These are phyloP conservation scores for Alternaria brassicicola DNA, from an alignment of 2,329 filamentous ascomycete genomes.

Conservation along the genomic window DNA sequence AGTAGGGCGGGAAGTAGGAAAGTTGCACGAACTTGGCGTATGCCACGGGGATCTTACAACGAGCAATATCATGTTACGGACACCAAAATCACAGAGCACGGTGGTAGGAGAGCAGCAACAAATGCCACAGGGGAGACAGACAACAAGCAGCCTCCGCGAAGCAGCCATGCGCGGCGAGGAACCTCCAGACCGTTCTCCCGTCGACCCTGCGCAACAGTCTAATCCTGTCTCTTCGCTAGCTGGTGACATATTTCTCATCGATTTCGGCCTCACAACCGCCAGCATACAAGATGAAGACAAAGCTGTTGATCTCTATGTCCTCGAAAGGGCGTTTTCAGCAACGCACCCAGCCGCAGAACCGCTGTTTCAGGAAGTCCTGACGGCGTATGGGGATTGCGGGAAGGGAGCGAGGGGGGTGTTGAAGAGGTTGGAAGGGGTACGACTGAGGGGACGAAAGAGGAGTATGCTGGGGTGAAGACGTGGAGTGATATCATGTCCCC, in stretches of 20 bases:
- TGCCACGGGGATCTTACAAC: constrained; percentile 96
- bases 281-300: constrained; percentile 86
- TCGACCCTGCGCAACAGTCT: neutral
- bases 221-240: constrained; percentile 48
- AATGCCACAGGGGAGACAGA: constrained; percentile 21
- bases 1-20: constrained; percentile 74
- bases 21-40: constrained; percentile 81
- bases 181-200: constrained; percentile 8
- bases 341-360: constrained; percentile 87
- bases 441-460: constrained; percentile 91
- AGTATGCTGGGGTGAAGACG: constrained; percentile 82
- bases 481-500: neutral
- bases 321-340: constrained; percentile 92
- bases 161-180: constrained; percentile 27
- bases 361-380: constrained; percentile 75
- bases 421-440: constrained; percentile 85
- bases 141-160: constrained; percentile 30
- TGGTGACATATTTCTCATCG: constrained; percentile 87
- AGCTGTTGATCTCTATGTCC: constrained; percentile 93
- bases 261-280: constrained; percentile 88
- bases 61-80: constrained; percentile 86
- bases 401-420: constrained; percentile 77
- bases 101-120: neutral
- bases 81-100: neutral
- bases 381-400: constrained; percentile 73